Base-by-base conservation (phyloP, 169 alveolate genomes). In the Eimeria necatrix region DNA sequence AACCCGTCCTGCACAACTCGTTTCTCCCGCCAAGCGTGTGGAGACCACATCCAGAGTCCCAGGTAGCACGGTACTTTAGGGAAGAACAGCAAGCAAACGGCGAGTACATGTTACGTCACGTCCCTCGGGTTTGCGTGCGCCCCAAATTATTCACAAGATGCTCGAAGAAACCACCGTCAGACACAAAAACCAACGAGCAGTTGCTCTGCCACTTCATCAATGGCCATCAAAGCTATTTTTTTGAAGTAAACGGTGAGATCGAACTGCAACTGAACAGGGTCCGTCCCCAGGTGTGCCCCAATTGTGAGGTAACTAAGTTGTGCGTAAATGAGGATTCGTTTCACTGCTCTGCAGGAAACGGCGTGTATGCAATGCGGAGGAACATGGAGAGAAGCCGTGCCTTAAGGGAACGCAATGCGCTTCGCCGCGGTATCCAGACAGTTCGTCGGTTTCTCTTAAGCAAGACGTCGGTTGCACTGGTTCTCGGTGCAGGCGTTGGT, bases 121-220 rank as follows among this genome's bases (percentile, higher is more conserved):
- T 61, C 18, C 92, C 92, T 12, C 76, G 92, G n/a, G 92, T 85
- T 46, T 85, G 92, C 92, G 92, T 32, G 22, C 56, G 92, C 49
- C 3, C 18, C 18, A 4, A 41, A 6, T 60, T 85, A 4, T 85
- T 41, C 24, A 14, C 2, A 32, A 85, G 41, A 26, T 85, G 92
- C 49, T 59, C 92, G 56, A 85, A 85, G 80, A 85, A 52, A 60
- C 81, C 59, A 5, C 76, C 92, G 0, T 52, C 78, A 22, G 51
- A 61, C 26, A 46, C 61, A 12, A 61, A 26, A 32, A 61, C 76
- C 8, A 59, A 52, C 49, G 92, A 85, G 52, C 76, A 85, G 48
- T 61, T 3, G 78, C 81, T 85, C 80, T 85, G 92, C 92, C 80
- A 41, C 70, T 85, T 85, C 81, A 59, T 85, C 92, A n/a, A 60